These are phyloP conservation scores for Torrubiellomyces zombiae DNA, from an alignment of 2,329 filamentous ascomycete species.

Conservation along the genomic window DNA sequence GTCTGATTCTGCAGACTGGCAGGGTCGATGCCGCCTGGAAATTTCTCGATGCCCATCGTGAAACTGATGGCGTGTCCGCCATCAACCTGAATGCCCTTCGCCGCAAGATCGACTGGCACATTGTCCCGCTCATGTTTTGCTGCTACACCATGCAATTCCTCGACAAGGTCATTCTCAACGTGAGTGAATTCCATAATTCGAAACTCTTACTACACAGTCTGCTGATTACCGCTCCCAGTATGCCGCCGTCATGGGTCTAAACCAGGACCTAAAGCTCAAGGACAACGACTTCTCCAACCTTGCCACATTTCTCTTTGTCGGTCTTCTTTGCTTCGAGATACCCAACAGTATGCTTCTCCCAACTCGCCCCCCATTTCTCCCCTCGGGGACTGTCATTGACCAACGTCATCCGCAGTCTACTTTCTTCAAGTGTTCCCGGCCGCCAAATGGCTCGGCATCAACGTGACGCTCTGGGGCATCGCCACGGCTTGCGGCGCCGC, in stretches of 20 bases:
- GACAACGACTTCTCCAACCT: constrained; percentile 47
- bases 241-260: constrained; percentile 48
- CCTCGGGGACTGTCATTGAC: constrained; percentile 1
- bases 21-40: constrained; percentile 25
- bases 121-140: constrained; percentile 44
- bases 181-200: constrained; percentile 15
- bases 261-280: constrained; percentile 30
- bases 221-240: constrained; percentile 25
- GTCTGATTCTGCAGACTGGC: constrained; percentile 1
- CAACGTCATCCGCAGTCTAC: constrained; percentile 20
- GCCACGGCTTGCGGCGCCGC: constrained; percentile 36
- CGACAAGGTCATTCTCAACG: constrained; percentile 48
- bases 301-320: constrained; percentile 47
- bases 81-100: constrained; percentile 29
- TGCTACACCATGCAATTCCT: constrained; percentile 48
- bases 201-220: background rate
- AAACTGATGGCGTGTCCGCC: constrained; percentile 15
- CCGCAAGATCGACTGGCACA: constrained; percentile 39
- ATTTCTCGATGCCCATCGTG: constrained; percentile 24
- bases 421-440: constrained; percentile 44
- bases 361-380: background rate
- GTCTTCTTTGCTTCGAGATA: constrained; percentile 39
- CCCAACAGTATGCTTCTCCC: constrained; percentile 30
- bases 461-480: constrained; percentile 42
- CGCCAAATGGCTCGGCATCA: constrained; percentile 42